These are phyloP conservation scores for Saccharomycopsis javanensis DNA, from an alignment of 805 yeast genomes.

Conservation along the genomic window DNA sequence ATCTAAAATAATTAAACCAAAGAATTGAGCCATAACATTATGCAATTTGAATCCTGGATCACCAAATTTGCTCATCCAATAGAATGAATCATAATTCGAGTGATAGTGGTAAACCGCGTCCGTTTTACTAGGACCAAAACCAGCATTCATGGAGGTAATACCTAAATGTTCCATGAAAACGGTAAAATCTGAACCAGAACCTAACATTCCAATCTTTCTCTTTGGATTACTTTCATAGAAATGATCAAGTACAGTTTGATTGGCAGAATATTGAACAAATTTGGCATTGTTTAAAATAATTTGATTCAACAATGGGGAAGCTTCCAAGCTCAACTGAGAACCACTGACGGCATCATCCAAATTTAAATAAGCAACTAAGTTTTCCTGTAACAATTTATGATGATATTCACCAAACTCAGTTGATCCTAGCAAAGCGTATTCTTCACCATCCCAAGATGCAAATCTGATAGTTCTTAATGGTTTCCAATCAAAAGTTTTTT, in stretches of 20 bases:
- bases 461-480: slow-evolving; percentile 62
- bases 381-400: slow-evolving; percentile 34
- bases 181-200: slow-evolving; percentile 66
- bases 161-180: slow-evolving; percentile 52
- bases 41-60: slow-evolving; percentile 58
- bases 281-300: slow-evolving; percentile 37
- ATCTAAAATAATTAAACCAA: slow-evolving; percentile 41
- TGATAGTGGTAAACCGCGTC: slow-evolving; percentile 69
- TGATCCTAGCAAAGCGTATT: slow-evolving; percentile 62
- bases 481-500: slow-evolving; percentile 40
- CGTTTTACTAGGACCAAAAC: slow-evolving; percentile 34
- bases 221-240: slow-evolving; percentile 23
- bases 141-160: slow-evolving; percentile 51
- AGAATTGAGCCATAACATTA: slow-evolving; percentile 42
- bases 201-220: slow-evolving; percentile 37
- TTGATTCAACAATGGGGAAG: slow-evolving; percentile 51
- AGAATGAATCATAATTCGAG: slow-evolving; percentile 61
- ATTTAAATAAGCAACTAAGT: slow-evolving; percentile 59
- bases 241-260: slow-evolving; percentile 28
- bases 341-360: slow-evolving; percentile 61
- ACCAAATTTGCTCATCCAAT: slow-evolving; percentile 57
- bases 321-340: slow-evolving; percentile 36
- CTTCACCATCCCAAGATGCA: slow-evolving; percentile 79
- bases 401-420: slow-evolving; percentile 69
- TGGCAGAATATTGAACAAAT: slow-evolving; percentile 37